Percentiles rank a stretch among this genome's conserved stretches.
phyloP scores from a whole-genome alignment of 108 stramenopile species.

The Discostella stelligeroides region DNA sequence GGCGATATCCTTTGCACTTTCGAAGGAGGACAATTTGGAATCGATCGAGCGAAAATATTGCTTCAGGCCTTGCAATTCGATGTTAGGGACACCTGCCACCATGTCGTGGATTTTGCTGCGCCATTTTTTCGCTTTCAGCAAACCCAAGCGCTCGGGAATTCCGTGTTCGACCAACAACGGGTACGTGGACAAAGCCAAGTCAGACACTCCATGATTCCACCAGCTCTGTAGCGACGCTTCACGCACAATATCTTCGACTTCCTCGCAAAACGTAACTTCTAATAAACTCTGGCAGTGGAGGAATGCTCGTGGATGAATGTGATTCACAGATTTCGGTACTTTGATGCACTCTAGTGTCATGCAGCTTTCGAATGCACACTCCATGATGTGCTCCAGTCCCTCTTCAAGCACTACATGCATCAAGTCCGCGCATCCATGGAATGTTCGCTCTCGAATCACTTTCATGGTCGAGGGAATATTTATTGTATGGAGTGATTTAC shows the following conservation, averaged over 20 bases:
- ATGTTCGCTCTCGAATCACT: background rate
- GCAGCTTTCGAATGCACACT: too few relatives aligned
- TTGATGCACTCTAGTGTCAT: too few relatives aligned
- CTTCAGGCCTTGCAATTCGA: background rate
- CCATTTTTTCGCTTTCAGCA: background rate
- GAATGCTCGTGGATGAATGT: background rate
- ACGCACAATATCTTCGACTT: background rate
- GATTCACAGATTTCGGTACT: too few relatives aligned
- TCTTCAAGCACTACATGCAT: too few relatives aligned
- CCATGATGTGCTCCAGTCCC: too few relatives aligned
- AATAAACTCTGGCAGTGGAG: background rate
- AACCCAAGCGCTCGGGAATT: background rate
- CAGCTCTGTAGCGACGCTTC: background rate
- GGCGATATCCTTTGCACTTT: background rate
- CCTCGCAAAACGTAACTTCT: background rate
- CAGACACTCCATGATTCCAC: background rate
- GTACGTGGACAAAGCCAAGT: background rate
- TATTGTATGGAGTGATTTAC: background rate
- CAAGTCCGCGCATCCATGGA: too few relatives aligned
- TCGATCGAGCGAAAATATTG: background rate
- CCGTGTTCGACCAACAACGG: background rate
- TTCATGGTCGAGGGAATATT: background rate
- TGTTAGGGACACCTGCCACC: background rate
- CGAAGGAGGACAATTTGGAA: background rate
- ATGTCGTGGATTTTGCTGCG: background rate